phyloP scores from a whole-genome alignment of 2,329 filamentous ascomycete species.

The Fonsecaea nubica region DNA sequence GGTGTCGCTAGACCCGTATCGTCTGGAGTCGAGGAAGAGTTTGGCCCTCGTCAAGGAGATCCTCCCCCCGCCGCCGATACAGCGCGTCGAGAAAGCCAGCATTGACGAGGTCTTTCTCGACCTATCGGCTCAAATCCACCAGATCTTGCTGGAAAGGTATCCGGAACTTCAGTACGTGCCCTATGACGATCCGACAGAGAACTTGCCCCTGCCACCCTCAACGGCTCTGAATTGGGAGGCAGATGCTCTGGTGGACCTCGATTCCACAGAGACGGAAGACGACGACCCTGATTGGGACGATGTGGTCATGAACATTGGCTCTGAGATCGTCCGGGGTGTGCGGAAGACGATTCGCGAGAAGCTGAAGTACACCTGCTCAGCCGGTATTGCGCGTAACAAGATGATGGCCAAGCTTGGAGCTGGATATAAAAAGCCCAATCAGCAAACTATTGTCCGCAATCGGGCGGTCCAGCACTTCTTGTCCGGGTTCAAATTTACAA shows the following conservation, averaged over 20 bases:
- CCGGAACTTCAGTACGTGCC: conserved; percentile 73
- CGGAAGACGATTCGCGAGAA: conserved; percentile 71
- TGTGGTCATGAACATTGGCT: conserved; percentile 81
- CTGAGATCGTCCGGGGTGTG: conserved; percentile 83
- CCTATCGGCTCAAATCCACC: conserved; percentile 82
- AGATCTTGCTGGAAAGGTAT: conserved; percentile 75
- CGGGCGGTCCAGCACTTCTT: conserved; percentile 81
- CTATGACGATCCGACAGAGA: conserved; percentile 74
- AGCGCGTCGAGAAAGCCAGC: conserved; percentile 88
- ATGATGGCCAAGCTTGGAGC: conserved; percentile 94
- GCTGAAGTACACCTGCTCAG: conserved; percentile 89
- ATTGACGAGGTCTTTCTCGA: conserved; percentile 97
- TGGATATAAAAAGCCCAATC: conserved; percentile 88
- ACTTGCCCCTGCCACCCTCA: conserved; percentile 73
- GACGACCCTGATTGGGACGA: conserved; percentile 96
- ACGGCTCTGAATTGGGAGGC: conserved; percentile 82
- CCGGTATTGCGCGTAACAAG: conserved; percentile 87
- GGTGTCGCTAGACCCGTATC: conserved; percentile 91
- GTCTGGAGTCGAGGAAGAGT: conserved; percentile 82
- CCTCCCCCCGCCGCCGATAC: conserved; percentile 66
- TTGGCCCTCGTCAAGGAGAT: conserved; percentile 76
- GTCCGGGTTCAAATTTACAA: conserved; percentile 86
- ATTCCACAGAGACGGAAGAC: conserved; percentile 73
- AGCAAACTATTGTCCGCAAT: conserved; percentile 91
- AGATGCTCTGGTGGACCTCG: conserved; percentile 81